Percentiles rank a stretch among this genome's conserved stretches.
These are phyloP conservation scores for Solanum aculeatissimum DNA, from an alignment of 305 asterid species.

Conservation along the genomic window DNA sequence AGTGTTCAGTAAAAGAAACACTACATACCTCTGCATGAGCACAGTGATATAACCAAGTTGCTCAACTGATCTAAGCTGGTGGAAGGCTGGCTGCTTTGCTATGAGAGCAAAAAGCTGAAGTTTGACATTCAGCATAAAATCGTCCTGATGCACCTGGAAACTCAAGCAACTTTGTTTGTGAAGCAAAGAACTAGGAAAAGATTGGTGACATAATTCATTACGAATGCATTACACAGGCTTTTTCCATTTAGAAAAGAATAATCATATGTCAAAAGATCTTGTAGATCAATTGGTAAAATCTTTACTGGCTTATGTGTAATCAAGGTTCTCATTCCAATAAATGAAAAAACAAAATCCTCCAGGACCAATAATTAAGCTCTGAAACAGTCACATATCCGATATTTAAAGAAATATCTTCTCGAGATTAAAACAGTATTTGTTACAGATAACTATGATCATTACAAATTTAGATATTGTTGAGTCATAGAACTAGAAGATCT, in stretches of 20 bases:
- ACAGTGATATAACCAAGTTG: slow-evolving; percentile 95
- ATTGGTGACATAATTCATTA: not conserved
- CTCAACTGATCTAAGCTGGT: slow-evolving; percentile 98
- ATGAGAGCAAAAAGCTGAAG: slow-evolving; percentile 80
- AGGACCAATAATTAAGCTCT: not conserved
- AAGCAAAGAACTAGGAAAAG: not conserved
- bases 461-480: not conserved
- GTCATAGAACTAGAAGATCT: not conserved
- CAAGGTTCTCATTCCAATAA: not conserved
- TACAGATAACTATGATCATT: not conserved
- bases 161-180: not conserved
- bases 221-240: not conserved
- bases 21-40: slow-evolving; percentile 67
- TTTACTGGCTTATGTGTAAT: not conserved
- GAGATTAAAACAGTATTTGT: not conserved
- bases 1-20: not conserved
- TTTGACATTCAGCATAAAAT: slow-evolving; percentile 61
- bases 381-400: not conserved
- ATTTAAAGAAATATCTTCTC: not conserved
- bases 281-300: not conserved
- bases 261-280: not conserved
- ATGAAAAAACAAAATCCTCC: not conserved
- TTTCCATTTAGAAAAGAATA: not conserved
- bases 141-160: slow-evolving; percentile 87
- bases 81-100: slow-evolving; percentile 94